Evolutionary conservation across 2,329 filamentous ascomycete genomes (phyloP).

Genomic region (Aspergillus ochraceus): DNA sequence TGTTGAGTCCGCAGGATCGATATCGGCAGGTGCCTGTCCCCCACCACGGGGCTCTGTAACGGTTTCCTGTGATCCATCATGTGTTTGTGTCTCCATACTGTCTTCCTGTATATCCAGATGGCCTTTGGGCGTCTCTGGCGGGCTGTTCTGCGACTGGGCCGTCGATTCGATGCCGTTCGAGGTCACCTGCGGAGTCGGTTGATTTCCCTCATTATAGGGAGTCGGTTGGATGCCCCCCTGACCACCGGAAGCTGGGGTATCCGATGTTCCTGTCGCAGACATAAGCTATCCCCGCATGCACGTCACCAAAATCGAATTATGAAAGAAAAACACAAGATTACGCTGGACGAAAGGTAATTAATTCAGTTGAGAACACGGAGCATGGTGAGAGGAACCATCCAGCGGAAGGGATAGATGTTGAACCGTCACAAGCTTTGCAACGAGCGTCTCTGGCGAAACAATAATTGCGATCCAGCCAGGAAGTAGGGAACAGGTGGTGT

Average conservation of each 20-base stretch:
- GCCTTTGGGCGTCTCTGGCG: slow-evolving; percentile 7
- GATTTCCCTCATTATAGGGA: slow-evolving; percentile 18
- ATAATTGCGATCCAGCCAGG: background rate
- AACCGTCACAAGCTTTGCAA: background rate
- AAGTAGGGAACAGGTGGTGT: slow-evolving; percentile 31
- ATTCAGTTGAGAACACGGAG: slow-evolving; percentile 27
- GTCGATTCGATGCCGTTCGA: slow-evolving; percentile 19
- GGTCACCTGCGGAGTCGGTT: slow-evolving; percentile 24
- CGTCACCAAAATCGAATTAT: slow-evolving; percentile 7
- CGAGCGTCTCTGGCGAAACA: background rate
- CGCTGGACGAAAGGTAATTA: slow-evolving; percentile 4
- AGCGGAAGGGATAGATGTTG: background rate
- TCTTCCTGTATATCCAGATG: slow-evolving; percentile 9
- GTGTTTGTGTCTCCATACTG: slow-evolving; percentile 16
- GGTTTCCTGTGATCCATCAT: slow-evolving; percentile 1
- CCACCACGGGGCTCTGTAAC: slow-evolving; percentile 4
- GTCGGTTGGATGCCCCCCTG: slow-evolving; percentile 24
- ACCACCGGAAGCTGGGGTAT: slow-evolving; percentile 24
- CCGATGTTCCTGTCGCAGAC: slow-evolving; percentile 32
- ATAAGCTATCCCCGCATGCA: slow-evolving; percentile 46
- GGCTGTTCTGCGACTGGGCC: slow-evolving; percentile 20
- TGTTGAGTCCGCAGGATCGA: slow-evolving; percentile 13
- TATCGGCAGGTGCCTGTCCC: slow-evolving; percentile 6
- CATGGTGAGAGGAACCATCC: slow-evolving; percentile 21
- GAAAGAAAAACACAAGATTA: background rate